These are phyloP conservation scores for Arthrobotrys pseudoclavata DNA, from an alignment of 2,329 filamentous ascomycete species.

Conservation along the genomic window DNA sequence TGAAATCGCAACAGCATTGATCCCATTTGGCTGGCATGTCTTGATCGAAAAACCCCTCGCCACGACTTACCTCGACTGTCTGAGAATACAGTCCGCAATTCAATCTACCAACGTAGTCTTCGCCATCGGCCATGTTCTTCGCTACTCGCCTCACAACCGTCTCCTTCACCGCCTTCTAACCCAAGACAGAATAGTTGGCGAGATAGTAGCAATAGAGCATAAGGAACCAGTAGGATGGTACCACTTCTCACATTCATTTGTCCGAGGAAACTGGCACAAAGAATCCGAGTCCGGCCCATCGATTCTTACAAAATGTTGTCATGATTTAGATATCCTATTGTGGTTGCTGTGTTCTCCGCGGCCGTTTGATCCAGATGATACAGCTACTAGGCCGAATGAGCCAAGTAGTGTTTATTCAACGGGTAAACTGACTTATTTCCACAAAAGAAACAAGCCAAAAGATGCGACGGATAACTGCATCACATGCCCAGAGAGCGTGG, in stretches of 20 bases:
- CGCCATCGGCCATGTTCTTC: slow-evolving; percentile 91
- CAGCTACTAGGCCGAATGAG: slow-evolving; percentile 73
- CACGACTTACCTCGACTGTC: slow-evolving; percentile 81
- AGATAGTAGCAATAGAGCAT: slow-evolving; percentile 87
- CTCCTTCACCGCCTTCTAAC: slow-evolving; percentile 83
- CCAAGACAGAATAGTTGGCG: slow-evolving; percentile 81
- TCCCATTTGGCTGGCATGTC: slow-evolving; percentile 79
- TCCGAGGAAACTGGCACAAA: slow-evolving; percentile 92
- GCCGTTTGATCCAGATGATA: slow-evolving; percentile 64
- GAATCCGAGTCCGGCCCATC: slow-evolving; percentile 82
- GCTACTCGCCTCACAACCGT: slow-evolving; percentile 94
- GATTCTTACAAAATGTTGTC: slow-evolving; percentile 93
- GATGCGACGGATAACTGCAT: slow-evolving; percentile 85
- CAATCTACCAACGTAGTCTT: slow-evolving; percentile 72
- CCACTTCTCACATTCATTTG: slow-evolving; percentile 93
- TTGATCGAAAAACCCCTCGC: slow-evolving; percentile 97
- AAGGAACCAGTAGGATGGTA: slow-evolving; percentile 96
- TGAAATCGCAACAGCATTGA: slow-evolving; percentile 76
- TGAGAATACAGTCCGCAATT: slow-evolving; percentile 66
- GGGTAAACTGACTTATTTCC: slow-evolving; percentile 84
- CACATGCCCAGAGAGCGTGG: slow-evolving; percentile 75
- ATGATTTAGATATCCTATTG: slow-evolving; percentile 92
- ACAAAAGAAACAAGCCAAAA: slow-evolving; percentile 79
- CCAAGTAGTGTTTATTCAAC: slow-evolving; percentile 81
- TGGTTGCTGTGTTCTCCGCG: slow-evolving; percentile 88